Conservation (phyloP, 371 early-diverging fungal species). For the Mortierella sp. region DNA sequence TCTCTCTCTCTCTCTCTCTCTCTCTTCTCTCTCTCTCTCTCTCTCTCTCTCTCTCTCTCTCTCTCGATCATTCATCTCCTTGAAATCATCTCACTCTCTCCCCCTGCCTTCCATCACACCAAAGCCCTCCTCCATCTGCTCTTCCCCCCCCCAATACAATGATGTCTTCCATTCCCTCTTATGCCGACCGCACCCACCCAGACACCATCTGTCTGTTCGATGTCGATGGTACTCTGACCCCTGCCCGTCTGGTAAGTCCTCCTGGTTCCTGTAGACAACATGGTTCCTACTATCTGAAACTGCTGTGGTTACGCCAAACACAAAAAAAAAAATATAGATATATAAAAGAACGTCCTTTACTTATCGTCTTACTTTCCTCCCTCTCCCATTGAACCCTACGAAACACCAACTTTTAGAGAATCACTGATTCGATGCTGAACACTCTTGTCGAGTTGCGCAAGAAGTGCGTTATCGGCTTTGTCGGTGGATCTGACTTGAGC, state of each 20-base stretch:
- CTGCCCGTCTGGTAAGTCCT: constrained; percentile 84
- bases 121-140: not conserved
- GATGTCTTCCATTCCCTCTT: constrained; percentile 37
- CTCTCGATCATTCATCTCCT: too few relatives aligned
- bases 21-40: too few relatives aligned
- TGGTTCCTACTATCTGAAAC: too few relatives aligned
- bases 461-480: constrained; percentile 96
- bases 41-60: too few relatives aligned
- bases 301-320: not conserved
- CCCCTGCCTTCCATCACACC: not conserved
- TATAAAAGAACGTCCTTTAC: too few relatives aligned
- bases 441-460: constrained; percentile 87
- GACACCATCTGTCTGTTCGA: constrained; percentile 96
- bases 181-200: constrained; percentile 75
- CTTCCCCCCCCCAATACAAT: not conserved
- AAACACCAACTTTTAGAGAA: constrained; percentile 49
- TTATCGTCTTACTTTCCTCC: constrained; percentile 1
- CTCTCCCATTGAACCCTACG: not conserved
- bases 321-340: not conserved
- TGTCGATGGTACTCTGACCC: constrained; percentile 99
- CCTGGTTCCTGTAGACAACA: too few relatives aligned
- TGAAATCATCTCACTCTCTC: not conserved
- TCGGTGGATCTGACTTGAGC: constrained; percentile 97
- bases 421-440: constrained; percentile 84
- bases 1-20: too few relatives aligned